Evolutionary conservation across 2,329 filamentous ascomycete species (phyloP), one percentile per base, ranked within the genome.

Genomic region (Xylogone sp.): DNA sequence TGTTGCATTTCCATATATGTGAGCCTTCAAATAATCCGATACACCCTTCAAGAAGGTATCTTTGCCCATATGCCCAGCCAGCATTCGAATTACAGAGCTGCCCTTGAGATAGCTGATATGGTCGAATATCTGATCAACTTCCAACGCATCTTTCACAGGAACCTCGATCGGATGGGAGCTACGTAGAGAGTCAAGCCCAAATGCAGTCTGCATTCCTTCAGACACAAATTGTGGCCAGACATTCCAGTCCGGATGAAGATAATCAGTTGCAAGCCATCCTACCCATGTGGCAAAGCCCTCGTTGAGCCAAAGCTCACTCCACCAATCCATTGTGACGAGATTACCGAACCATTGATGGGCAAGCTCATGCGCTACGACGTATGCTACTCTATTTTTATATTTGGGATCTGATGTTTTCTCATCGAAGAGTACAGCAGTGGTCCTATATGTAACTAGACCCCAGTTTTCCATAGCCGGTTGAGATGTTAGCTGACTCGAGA

Each of bases 211-310:
- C 75, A 96, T 89, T 63, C 88, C 88, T 75, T 97, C 94, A 72
- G 90, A 90, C 63, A 97, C 90, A 72, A 97, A 99, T 73, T 97
- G 92, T 53, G 89, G 87, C 94, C 94, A 99, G 27, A 97, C 88
- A 63, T 97, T 86, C 93, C 94, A 97, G 60, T 97, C 93, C 2
- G 94, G 94, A 70, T 97, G 90, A 50, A 97, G 83, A 66, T 95
- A 82, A 66, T 97, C 90, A 53, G 92, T 84, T 9, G 91, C 92
- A 55, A 92, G 81, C 92, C 92, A 97, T 48, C 93, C 94, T 43
- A 97, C 93, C 93, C 93, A 97, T 2, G 94, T 99, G 42, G 94
- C 94, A 66, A 99, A 99, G 12, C 92, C 92, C 71, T 97, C 93
- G 65, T 96, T 96, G 48, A 96, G 79, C 91, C 91, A 96, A 42